Evolutionary conservation across 345 rosid genomes (phyloP).

Genomic region (Camelina hispida): DNA sequence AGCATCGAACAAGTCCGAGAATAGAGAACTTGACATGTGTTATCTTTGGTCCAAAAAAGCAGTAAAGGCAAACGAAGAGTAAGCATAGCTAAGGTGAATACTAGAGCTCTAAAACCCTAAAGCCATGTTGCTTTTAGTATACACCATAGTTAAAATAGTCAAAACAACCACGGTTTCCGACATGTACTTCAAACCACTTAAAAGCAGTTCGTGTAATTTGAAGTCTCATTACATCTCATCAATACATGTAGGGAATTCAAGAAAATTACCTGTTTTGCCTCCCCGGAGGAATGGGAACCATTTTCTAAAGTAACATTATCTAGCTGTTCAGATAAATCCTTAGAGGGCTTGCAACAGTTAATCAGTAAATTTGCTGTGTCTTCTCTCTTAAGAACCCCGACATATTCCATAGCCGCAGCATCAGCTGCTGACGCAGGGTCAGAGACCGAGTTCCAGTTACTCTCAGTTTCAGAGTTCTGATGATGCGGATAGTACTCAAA

Average conservation of each 20-base stretch:
- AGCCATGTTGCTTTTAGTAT: no score
- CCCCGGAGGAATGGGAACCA: constrained; percentile 61
- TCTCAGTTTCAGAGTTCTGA: constrained; percentile 56
- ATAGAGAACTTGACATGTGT: background rate
- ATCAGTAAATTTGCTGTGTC: constrained; percentile 76
- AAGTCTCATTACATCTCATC: constrained; percentile 9
- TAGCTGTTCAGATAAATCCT: constrained; percentile 61
- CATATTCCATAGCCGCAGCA: constrained; percentile 69
- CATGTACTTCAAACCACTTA: no score
- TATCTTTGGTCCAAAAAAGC: background rate
- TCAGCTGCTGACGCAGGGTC: constrained; percentile 81
- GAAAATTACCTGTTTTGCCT: constrained; percentile 68
- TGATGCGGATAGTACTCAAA: constrained; percentile 90
- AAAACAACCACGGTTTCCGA: no score
- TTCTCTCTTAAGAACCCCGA: constrained; percentile 69
- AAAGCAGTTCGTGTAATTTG: background rate
- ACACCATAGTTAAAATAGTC: no score
- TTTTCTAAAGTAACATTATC: constrained; percentile 58
- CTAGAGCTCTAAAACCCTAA: background rate
- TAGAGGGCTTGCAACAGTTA: constrained; percentile 89
- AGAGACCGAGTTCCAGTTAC: constrained; percentile 62
- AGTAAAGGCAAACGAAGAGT: background rate
- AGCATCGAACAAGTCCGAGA: constrained; percentile 13
- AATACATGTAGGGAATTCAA: background rate
- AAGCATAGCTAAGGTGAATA: constrained; percentile 4